Evolutionary conservation across 805 yeast species (phyloP).

Genomic region (Sugiyamaella lignohabitans): DNA sequence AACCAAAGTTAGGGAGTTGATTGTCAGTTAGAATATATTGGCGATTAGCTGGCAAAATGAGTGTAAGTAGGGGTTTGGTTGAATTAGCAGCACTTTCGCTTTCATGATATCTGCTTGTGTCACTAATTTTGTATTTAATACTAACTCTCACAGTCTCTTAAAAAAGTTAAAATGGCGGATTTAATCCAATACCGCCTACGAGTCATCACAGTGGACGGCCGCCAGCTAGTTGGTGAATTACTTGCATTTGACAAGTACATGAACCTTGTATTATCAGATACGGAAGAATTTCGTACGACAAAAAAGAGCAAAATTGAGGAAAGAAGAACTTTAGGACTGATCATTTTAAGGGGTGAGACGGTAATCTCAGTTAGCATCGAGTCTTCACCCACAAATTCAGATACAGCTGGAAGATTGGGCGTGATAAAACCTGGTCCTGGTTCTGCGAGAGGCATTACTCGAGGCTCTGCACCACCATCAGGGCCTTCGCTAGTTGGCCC

Average conservation of each 20-base stretch:
- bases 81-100: too few species aligned
- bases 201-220: slow-evolving; percentile 68
- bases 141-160: too few species aligned
- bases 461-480: slow-evolving; percentile 25
- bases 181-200: slow-evolving; percentile 67
- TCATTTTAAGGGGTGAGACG: slow-evolving; percentile 83
- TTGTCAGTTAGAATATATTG: too few species aligned
- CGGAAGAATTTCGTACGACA: slow-evolving; percentile 76
- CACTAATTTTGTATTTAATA: too few species aligned
- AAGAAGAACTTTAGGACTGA: slow-evolving; percentile 70
- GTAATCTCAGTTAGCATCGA: slow-evolving; percentile 68
- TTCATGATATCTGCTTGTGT: too few species aligned
- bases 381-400: slow-evolving; percentile 46
- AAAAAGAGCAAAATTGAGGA: slow-evolving; percentile 56
- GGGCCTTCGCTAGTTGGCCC: slow-evolving; percentile 25
- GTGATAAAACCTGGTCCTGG: slow-evolving; percentile 32
- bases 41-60: too few species aligned
- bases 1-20: too few species aligned
- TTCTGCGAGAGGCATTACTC: slow-evolving; percentile 25
- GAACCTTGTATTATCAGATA: slow-evolving; percentile 77
- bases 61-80: too few species aligned
- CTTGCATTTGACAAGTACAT: slow-evolving; percentile 79
- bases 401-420: slow-evolving; percentile 30
- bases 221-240: slow-evolving; percentile 71
- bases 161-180: slow-evolving; percentile 51